Percentiles rank a stretch among this genome's conserved stretches.
phyloP scores from a whole-genome alignment of 441 rosid species.

The Erodium trifolium region DNA sequence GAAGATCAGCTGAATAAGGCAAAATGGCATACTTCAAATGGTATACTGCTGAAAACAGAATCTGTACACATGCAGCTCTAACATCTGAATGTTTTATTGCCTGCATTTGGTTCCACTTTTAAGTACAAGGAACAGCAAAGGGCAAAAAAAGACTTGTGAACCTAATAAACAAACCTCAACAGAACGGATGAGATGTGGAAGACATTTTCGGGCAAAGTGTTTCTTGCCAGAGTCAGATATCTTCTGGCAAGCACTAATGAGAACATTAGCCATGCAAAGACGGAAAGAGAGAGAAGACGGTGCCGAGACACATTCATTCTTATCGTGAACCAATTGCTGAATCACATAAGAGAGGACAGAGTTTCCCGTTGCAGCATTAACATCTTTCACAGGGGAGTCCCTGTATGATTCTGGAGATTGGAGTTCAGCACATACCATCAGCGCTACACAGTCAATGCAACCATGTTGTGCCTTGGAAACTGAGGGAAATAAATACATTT shows the following conservation, averaged over 20 bases:
- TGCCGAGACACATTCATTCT: slow-evolving; percentile 23
- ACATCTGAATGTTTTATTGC: slow-evolving; percentile 40
- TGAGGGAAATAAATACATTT: slow-evolving; percentile 25
- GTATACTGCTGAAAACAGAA: slow-evolving; percentile 77
- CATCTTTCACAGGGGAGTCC: slow-evolving; percentile 26
- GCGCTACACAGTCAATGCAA: slow-evolving; percentile 84
- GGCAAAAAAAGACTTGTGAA: slow-evolving; percentile 6
- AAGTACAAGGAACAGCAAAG: slow-evolving; percentile 12
- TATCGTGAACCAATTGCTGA: slow-evolving; percentile 36
- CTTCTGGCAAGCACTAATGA: slow-evolving; percentile 83
- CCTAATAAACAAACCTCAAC: slow-evolving; percentile 37
- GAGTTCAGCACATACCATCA: slow-evolving; percentile 70
- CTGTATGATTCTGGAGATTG: slow-evolving; percentile 39
- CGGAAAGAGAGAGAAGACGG: slow-evolving; percentile 41
- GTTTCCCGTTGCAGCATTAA: slow-evolving; percentile 22
- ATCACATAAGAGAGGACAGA: slow-evolving; percentile 45
- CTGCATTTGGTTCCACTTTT: slow-evolving; percentile 29
- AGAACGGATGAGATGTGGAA: slow-evolving; percentile 48
- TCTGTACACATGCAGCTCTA: slow-evolving; percentile 72
- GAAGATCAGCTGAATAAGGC: slow-evolving; percentile 61
- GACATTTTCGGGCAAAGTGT: slow-evolving; percentile 40
- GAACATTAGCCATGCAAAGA: slow-evolving; percentile 87
- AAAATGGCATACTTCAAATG: slow-evolving; percentile 68
- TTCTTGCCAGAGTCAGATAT: slow-evolving; percentile 49
- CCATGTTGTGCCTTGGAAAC: slow-evolving; percentile 92